Base-by-base conservation (phyloP, 352 stramenopile species). In the Pythium sukuiense region DNA sequence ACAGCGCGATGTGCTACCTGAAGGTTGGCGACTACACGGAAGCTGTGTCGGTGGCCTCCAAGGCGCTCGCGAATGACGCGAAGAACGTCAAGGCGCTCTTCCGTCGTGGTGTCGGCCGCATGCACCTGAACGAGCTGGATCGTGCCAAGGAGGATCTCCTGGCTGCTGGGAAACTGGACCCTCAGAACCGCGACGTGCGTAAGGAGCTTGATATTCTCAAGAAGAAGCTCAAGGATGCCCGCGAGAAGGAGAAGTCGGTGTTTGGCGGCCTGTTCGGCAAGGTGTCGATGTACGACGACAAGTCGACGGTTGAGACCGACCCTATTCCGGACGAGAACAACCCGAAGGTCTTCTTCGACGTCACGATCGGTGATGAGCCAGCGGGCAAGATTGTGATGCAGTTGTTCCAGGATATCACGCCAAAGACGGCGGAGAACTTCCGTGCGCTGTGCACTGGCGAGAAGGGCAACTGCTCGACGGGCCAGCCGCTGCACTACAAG, bases 381-480 rank as follows among this genome's bases (percentile, higher is more conserved):
- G 85, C 85, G 11, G 92, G 94, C 45, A 89, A 96, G 62, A 84
- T 98, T 29, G 97, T 97, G 32, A 98, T 99, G 79, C 95, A 99
- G 79, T 78, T 99, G 39, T 96, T 89, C 75, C 89, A 97, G 68
- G 97, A 99, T 76, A 84, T 99, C 33, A 92, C 93, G 27, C 97
- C 98, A 1, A 96, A 97, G 71, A 99, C 97, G 2, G 97, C 90
- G 0, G 97, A 99, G 78, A 99, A 99, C 83, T 99, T 99, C 85
- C 84, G 97, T 61, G 93, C 88, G 41, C 74, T 99, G 27, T 99
- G 97, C 76, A 99, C 97, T 39, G 98, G 98, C 67, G 98, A 99
- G 79, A 92, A 98, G 80, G 96, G 97, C 67, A 85, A 88, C 55
- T 88, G 79, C 71, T 81, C 76, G 57, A 87, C 79, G 37, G 87